Evolutionary conservation across 192 early-diverging fungal genomes (phyloP).

Genomic region (Allomyces macrogynus): DNA sequence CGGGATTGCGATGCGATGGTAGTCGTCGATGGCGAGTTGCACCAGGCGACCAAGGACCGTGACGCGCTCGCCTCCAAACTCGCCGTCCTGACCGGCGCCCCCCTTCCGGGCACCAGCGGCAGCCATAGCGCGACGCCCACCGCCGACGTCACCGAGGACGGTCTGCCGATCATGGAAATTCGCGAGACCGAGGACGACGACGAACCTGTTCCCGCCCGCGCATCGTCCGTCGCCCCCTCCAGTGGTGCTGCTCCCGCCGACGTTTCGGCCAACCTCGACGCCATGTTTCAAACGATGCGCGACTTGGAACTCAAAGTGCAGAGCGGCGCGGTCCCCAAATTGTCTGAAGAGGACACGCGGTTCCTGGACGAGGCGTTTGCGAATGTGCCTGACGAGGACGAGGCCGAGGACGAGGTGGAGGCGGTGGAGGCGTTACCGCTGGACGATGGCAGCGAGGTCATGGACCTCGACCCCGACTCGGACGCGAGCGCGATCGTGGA

Average conservation of each 20-base stretch:
- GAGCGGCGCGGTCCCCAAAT: constrained; percentile 9
- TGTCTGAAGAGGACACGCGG: constrained; percentile 13
- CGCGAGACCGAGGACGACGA: constrained; percentile 36
- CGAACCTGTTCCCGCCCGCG: too few species aligned
- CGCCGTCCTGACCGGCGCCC: constrained; percentile 12
- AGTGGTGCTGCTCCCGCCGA: background rate
- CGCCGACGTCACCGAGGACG: constrained; percentile 50
- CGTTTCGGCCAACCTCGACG: background rate
- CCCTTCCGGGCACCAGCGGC: constrained; percentile 1
- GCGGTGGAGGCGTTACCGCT: background rate
- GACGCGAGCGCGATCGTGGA: too few species aligned
- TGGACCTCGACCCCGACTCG: background rate
- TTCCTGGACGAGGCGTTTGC: constrained; percentile 10
- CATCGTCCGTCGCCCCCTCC: background rate
- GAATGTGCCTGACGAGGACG: constrained; percentile 27
- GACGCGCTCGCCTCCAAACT: background rate
- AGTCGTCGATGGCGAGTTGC: constrained; percentile 1
- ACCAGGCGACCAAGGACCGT: constrained; percentile 1
- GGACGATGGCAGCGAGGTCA: background rate
- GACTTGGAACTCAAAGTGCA: constrained; percentile 13
- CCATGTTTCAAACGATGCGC: constrained; percentile 11
- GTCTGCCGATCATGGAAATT: constrained; percentile 54
- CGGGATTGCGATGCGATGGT: too few species aligned
- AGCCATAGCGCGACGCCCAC: background rate
- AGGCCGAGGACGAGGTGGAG: constrained; percentile 27